These are phyloP conservation scores for Quercus tomentella DNA, from an alignment of 331 rosid species.

Conservation along the genomic window DNA sequence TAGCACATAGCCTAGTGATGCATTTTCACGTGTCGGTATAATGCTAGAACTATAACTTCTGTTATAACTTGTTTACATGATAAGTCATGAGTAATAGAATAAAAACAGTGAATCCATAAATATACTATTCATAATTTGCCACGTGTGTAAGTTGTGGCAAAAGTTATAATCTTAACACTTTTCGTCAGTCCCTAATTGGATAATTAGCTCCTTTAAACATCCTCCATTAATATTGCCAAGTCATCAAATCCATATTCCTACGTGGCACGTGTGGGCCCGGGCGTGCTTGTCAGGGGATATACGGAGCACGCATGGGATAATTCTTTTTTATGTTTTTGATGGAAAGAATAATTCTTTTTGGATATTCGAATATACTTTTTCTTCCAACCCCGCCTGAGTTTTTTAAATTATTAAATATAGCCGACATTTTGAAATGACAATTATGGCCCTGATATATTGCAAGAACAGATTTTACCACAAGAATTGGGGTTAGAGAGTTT, in stretches of 20 bases:
- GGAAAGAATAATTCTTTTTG: conserved; percentile 3
- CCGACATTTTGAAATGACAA: neutral
- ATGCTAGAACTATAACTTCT: rapidly evolving
- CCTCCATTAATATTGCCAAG: neutral
- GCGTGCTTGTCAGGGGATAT: neutral
- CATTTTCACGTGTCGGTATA: neutral
- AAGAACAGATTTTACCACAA: neutral
- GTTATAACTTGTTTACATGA: no score
- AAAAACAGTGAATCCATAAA: rapidly evolving
- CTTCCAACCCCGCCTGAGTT: neutral
- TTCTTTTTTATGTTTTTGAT: neutral
- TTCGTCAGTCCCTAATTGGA: rapidly evolving
- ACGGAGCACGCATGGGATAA: conserved; percentile 9
- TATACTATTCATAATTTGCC: rapidly evolving
- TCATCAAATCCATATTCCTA: neutral
- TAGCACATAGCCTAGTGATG: neutral
- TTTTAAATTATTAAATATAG: neutral
- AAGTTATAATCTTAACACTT: rapidly evolving
- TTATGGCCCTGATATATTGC: neutral
- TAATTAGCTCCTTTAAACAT: neutral
- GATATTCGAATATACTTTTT: neutral
- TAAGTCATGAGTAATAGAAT: rapidly evolving
- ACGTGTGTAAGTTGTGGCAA: rapidly evolving
- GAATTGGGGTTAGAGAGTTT: neutral
- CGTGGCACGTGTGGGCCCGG: conserved; percentile 2